Percentiles rank a stretch among this genome's conserved stretches.
These are phyloP conservation scores for Asterella californica DNA, from an alignment of 225 moss, liverwort and hornwort species.

Conservation along the genomic window DNA sequence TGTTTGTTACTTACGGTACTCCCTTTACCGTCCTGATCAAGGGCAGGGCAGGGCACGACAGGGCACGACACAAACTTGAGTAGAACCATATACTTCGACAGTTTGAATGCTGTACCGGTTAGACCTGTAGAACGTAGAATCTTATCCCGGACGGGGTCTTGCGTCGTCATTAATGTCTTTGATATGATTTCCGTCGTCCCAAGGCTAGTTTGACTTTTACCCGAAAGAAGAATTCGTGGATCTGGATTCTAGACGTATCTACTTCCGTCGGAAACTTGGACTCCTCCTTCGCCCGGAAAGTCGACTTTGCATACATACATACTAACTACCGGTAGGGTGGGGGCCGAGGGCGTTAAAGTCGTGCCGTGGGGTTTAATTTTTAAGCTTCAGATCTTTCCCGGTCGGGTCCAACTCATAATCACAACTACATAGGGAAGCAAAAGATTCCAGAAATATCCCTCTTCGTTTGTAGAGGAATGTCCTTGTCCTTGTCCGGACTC, in stretches of 20 bases:
- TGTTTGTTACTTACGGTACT: neutral
- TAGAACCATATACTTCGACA: too few species aligned
- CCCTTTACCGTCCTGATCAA: neutral
- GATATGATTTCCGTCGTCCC: neutral
- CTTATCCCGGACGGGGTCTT: neutral
- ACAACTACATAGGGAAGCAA: too few species aligned
- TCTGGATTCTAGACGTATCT: neutral
- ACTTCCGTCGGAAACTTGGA: neutral
- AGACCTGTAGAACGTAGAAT: too few species aligned
- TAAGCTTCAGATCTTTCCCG: neutral
- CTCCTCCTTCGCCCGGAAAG: neutral
- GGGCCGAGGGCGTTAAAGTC: neutral
- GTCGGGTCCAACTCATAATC: too few species aligned
- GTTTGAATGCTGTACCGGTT: too few species aligned
- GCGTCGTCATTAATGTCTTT: neutral
- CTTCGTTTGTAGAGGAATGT: too few species aligned
- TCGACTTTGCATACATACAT: neutral
- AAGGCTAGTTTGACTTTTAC: neutral
- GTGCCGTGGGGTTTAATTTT: neutral
- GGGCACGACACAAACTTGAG: too few species aligned
- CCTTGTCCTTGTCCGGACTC: too few species aligned
- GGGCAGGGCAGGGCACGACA: neutral
- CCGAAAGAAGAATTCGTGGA: neutral
- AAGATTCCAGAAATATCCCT: too few species aligned
- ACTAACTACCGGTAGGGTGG: neutral